A percentile compares a stretch with the other conserved stretches of the same genome.
These are phyloP conservation scores for Metschnikowia similis DNA, from an alignment of 805 yeast species.

Conservation along the genomic window DNA sequence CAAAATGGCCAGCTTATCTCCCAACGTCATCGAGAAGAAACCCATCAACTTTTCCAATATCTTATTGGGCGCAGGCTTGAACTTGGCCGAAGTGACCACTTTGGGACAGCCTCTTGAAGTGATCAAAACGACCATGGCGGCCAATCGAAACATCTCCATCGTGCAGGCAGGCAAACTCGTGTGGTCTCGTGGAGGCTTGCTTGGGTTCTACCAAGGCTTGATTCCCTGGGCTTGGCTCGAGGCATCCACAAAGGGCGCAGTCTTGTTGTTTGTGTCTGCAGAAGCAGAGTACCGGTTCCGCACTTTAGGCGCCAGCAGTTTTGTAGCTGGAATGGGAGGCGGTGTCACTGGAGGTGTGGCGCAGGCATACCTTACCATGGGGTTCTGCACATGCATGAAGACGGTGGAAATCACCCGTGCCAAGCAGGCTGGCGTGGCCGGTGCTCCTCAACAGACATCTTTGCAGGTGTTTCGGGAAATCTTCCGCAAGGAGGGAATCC, in stretches of 20 bases:
- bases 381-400: conserved; percentile 98
- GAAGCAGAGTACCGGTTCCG: conserved; percentile 83
- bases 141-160: conserved; percentile 73
- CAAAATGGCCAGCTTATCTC: conserved; percentile 3
- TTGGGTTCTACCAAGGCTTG: conserved; percentile 94
- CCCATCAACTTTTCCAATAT: conserved; percentile 87
- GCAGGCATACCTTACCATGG: conserved; percentile 95
- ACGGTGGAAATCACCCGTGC: conserved; percentile 94
- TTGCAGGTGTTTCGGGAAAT: conserved; percentile 85
- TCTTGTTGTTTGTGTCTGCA: conserved; percentile 82
- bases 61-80: conserved; percentile 87
- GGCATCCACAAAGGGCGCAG: conserved; percentile 99
- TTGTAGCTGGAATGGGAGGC: conserved; percentile 87
- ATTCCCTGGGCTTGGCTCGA: conserved; percentile 99
- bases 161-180: conserved; percentile 66
- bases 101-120: conserved; percentile 98
- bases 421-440: conserved; percentile 64
- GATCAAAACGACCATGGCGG: conserved; percentile 96
- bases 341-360: conserved; percentile 96
- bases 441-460: conserved; percentile 64
- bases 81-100: conserved; percentile 78
- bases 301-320: conserved; percentile 57
- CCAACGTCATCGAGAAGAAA: conserved; percentile 57
- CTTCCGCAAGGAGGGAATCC: conserved; percentile 78
- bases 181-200: conserved; percentile 89